phyloP scores from a whole-genome alignment of 768 basidiomycete species.

The Antrodiella citrinella region DNA sequence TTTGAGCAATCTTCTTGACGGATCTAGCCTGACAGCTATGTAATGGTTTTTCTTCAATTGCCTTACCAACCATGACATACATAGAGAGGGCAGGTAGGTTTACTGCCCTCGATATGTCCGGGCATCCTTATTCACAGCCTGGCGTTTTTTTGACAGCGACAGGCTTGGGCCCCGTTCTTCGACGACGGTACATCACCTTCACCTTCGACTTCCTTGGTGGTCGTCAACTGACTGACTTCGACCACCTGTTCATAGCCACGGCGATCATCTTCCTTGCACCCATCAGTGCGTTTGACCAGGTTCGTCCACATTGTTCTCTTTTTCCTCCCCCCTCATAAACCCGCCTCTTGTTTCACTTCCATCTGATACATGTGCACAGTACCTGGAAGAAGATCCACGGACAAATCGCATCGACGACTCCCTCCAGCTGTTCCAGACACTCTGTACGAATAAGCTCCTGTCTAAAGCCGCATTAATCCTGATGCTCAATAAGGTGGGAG shows the following conservation, averaged over 20 bases:
- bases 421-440: conserved; percentile 64
- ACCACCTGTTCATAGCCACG: conserved; percentile 47
- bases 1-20: conserved; percentile 1
- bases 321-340: background rate
- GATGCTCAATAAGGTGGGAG: conserved; percentile 67
- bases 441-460: conserved; percentile 71
- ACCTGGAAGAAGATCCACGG: conserved; percentile 73
- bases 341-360: conserved; percentile 8
- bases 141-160: conserved; percentile 37
- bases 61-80: background rate
- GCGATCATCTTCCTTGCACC: conserved; percentile 85
- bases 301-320: conserved; percentile 20
- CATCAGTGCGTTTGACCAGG: conserved; percentile 84
- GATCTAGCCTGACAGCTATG: too few relatives aligned
- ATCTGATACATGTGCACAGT: conserved; percentile 32
- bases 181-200: conserved; percentile 51
- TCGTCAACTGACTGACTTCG: conserved; percentile 5
- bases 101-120: conserved; percentile 3
- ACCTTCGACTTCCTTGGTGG: too few relatives aligned
- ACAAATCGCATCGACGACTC: conserved; percentile 81
- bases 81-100: conserved; percentile 55
- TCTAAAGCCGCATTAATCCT: conserved; percentile 66
- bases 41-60: too few relatives aligned
- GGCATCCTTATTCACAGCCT: background rate
- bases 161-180: conserved; percentile 79